Conservation (phyloP, 805 yeast genomes). For the Allodekkera sacchari region DNA sequence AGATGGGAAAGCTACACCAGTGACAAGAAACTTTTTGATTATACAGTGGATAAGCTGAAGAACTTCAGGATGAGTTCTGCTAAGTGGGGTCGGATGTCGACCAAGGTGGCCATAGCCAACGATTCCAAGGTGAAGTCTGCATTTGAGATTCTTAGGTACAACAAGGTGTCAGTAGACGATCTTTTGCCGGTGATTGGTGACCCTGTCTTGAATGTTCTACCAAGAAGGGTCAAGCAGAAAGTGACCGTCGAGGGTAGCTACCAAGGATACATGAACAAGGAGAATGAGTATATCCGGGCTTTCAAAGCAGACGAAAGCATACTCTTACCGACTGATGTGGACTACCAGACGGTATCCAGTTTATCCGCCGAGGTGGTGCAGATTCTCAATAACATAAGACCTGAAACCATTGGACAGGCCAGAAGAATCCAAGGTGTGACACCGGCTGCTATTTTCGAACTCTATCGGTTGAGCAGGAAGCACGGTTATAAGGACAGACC, state of each 20-base stretch:
- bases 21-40: constrained; percentile 38
- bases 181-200: constrained; percentile 30
- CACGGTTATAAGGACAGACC: constrained; percentile 4
- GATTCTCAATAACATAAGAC: constrained; percentile 65
- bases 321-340: constrained; percentile 57
- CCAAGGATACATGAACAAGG: constrained; percentile 70
- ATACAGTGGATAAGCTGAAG: constrained; percentile 37
- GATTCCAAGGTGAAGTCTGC: constrained; percentile 52
- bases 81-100: constrained; percentile 53
- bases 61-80: constrained; percentile 40
- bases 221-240: constrained; percentile 45
- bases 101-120: constrained; percentile 40
- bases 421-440: constrained; percentile 91
- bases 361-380: constrained; percentile 71
- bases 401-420: constrained; percentile 91
- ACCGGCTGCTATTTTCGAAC: constrained; percentile 82
- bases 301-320: constrained; percentile 78
- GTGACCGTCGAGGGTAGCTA: constrained; percentile 76
- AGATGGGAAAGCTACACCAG: constrained; percentile 42
- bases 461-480: constrained; percentile 46
- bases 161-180: constrained; percentile 27
- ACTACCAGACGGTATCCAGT: constrained; percentile 50
- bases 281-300: constrained; percentile 61
- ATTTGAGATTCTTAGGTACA: constrained; percentile 61
- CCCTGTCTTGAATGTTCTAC: constrained; percentile 17